phyloP scores from a whole-genome alignment of 1,284 basidiomycete genomes.

The Porodaedalea pini region DNA sequence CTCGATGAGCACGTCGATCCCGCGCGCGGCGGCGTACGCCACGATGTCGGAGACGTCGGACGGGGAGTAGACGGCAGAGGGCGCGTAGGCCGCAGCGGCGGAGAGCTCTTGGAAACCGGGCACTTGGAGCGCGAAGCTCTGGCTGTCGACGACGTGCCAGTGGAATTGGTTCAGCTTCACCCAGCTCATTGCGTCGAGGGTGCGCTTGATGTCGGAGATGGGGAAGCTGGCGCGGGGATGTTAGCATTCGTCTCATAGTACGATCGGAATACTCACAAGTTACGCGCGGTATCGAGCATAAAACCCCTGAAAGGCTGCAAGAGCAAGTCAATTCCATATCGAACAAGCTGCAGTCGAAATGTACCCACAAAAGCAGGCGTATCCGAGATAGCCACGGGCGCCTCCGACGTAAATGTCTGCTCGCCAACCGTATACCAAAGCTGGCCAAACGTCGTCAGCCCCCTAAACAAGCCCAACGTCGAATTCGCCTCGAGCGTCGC shows the following conservation, averaged over 20 bases:
- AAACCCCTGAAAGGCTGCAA: conserved; percentile 73
- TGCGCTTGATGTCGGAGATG: conserved; percentile 63
- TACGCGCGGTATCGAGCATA: conserved; percentile 75
- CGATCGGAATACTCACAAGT: conserved; percentile 45
- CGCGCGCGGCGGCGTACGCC: conserved; percentile 68
- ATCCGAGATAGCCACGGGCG: conserved; percentile 60
- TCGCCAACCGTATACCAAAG: conserved; percentile 60
- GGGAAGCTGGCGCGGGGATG: conserved; percentile 49
- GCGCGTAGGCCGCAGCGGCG: conserved; percentile 68
- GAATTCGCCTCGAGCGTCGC: conserved; percentile 68
- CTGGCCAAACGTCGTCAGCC: conserved; percentile 80
- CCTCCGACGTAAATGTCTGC: conserved; percentile 53
- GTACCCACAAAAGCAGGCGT: background rate
- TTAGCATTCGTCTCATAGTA: too few species aligned
- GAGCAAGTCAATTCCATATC: background rate
- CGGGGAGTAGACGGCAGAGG: too few species aligned
- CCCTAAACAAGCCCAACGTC: conserved; percentile 75
- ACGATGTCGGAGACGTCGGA: conserved; percentile 63
- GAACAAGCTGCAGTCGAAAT: background rate
- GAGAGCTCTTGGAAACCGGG: conserved; percentile 62
- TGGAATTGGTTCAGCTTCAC: conserved; percentile 83
- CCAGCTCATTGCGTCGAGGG: conserved; percentile 82
- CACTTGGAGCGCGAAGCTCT: conserved; percentile 73
- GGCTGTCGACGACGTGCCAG: conserved; percentile 77
- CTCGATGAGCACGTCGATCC: conserved; percentile 74